Conservation (phyloP, 495 filamentous ascomycete genomes). For the Penicillium ucsense region DNA sequence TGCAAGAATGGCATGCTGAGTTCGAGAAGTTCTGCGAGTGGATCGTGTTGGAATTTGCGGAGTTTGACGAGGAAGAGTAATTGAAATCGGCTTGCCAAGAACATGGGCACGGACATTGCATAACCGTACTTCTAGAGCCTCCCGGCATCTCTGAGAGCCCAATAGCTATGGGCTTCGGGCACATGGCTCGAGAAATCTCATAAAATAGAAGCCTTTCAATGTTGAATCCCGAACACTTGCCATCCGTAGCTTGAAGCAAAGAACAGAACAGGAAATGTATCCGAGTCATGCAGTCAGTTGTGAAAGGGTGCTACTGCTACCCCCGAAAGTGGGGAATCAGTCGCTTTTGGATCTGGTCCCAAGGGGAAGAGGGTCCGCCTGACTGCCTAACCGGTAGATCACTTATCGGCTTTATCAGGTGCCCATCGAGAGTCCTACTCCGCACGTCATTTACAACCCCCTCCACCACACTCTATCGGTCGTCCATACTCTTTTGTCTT, state of each 20-base stretch:
- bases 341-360: conserved; percentile 2
- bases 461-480: neutral
- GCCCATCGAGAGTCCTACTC: conserved; percentile 9
- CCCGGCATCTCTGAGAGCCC: too few species aligned
- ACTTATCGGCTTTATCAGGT: conserved; percentile 25
- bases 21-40: conserved; percentile 92
- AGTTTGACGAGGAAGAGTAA: conserved; percentile 37
- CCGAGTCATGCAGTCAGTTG: too few species aligned
- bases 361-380: conserved; percentile 19
- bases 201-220: too few species aligned
- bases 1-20: conserved; percentile 66
- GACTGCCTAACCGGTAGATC: conserved; percentile 19
- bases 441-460: conserved; percentile 18
- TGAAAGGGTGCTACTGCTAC: neutral
- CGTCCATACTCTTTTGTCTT: conserved; percentile 2
- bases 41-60: conserved; percentile 73
- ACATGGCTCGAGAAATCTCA: too few species aligned
- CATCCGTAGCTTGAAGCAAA: neutral
- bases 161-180: too few species aligned
- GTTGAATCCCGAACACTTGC: neutral
- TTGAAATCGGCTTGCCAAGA: neutral
- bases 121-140: too few species aligned
- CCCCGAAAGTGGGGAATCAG: conserved; percentile 2
- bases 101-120: too few species aligned
- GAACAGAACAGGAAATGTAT: too few species aligned